phyloP scores from a whole-genome alignment of 179 eudicot species.

The Beta macrorhiza region DNA sequence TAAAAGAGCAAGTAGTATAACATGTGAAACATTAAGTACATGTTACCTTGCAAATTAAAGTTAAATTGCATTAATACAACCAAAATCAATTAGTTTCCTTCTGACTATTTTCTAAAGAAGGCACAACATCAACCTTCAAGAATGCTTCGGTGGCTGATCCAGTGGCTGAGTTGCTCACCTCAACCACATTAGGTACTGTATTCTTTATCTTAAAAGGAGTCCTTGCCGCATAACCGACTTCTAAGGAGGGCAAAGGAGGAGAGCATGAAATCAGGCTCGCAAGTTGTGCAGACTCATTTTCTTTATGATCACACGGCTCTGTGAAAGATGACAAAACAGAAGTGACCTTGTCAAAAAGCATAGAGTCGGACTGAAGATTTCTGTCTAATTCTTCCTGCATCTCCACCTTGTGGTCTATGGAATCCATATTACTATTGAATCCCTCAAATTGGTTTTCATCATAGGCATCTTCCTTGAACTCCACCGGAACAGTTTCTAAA shows the following conservation, averaged over 20 bases:
- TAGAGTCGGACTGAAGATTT: not conserved
- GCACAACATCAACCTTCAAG: slow-evolving; percentile 1
- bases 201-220: slow-evolving; percentile 39
- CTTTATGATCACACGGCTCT: too few species aligned
- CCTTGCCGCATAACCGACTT: slow-evolving; percentile 22
- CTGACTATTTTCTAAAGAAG: slow-evolving; percentile 2
- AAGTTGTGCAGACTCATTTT: not conserved
- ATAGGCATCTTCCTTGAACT: not conserved
- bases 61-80: not conserved
- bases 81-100: slow-evolving; percentile 22
- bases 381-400: not conserved
- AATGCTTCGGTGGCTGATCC: slow-evolving; percentile 9
- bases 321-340: too few species aligned
- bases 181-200: slow-evolving; percentile 14
- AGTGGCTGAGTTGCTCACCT: slow-evolving; percentile 10
- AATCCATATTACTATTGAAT: not conserved
- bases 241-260: slow-evolving; percentile 9
- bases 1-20: not conserved
- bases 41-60: slow-evolving; percentile 2
- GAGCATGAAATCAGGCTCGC: not conserved
- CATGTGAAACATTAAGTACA: not conserved
- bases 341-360: too few species aligned
- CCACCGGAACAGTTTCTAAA: not conserved
- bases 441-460: slow-evolving; percentile 11
- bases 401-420: not conserved